Evolutionary conservation across 139 green algal genomes (phyloP).

Genomic region (Chlamydomonas incerta): DNA sequence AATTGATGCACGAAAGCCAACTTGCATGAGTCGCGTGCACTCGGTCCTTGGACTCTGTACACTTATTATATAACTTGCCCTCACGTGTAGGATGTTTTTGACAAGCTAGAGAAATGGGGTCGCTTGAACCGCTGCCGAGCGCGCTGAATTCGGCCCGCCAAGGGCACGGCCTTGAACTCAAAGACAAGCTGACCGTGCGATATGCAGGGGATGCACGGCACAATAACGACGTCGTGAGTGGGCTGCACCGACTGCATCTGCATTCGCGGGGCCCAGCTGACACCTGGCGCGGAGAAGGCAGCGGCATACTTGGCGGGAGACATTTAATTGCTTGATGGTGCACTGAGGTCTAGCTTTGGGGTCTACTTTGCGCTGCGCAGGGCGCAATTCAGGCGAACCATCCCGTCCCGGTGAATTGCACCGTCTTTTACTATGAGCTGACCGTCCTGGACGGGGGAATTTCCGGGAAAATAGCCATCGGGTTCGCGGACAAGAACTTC

Average conservation of each 20-base stretch:
- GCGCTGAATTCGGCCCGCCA: slow-evolving; percentile 31
- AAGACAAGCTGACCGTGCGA: slow-evolving; percentile 76
- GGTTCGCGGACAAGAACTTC: slow-evolving; percentile 80
- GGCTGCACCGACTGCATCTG: not conserved
- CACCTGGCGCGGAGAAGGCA: too few relatives aligned
- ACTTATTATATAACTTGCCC: too few relatives aligned
- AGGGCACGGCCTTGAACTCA: slow-evolving; percentile 71
- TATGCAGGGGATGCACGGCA: slow-evolving; percentile 79
- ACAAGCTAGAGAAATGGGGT: not conserved
- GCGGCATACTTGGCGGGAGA: too few relatives aligned
- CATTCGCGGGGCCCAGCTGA: too few relatives aligned
- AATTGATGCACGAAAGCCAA: too few relatives aligned
- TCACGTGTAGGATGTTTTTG: too few relatives aligned
- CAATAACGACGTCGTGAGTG: slow-evolving; percentile 77
- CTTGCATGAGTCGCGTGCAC: too few relatives aligned
- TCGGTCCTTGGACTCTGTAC: too few relatives aligned
- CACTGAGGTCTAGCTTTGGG: too few relatives aligned
- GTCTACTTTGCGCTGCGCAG: not conserved
- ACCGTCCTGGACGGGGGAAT: slow-evolving; percentile 75
- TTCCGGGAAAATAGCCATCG: slow-evolving; percentile 73
- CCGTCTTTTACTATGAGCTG: slow-evolving; percentile 91
- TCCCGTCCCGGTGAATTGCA: slow-evolving; percentile 64
- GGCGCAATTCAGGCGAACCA: slow-evolving; percentile 73
- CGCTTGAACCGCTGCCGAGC: slow-evolving; percentile 52
- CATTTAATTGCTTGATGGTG: too few relatives aligned